Conservation (phyloP, 352 stramenopile genomes). For the Phytophthora gonapodyides region DNA sequence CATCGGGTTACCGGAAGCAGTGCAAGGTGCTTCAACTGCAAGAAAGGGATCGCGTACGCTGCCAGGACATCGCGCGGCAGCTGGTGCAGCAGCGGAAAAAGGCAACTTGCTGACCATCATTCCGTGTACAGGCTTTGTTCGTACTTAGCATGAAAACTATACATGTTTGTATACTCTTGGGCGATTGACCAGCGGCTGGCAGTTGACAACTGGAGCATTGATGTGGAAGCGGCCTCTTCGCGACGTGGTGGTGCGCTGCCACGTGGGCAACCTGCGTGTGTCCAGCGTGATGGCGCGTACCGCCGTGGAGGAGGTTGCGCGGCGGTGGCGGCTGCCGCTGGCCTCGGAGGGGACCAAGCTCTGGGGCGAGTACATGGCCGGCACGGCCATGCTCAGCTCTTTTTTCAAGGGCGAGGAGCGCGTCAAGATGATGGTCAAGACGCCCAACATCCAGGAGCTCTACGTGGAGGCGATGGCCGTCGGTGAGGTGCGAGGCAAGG, state of each 20-base stretch:
- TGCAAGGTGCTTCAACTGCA: constrained; percentile 65
- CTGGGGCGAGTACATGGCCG: constrained; percentile 90
- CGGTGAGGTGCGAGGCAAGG: constrained; percentile 80
- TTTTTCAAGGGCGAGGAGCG: constrained; percentile 90
- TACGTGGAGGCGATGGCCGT: constrained; percentile 82
- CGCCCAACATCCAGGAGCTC: constrained; percentile 68
- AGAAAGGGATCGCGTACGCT: constrained; percentile 64
- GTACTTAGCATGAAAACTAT: too few species aligned
- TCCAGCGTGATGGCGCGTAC: constrained; percentile 71
- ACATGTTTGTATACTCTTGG: background rate
- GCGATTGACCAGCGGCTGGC: constrained; percentile 12
- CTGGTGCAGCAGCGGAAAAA: constrained; percentile 62
- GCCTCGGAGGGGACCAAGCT: constrained; percentile 52
- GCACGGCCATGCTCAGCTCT: constrained; percentile 83
- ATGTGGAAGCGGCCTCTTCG: constrained; percentile 65
- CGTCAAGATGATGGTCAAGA: constrained; percentile 74
- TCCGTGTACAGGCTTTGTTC: background rate
- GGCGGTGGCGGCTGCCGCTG: constrained; percentile 58
- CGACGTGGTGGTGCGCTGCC: constrained; percentile 71
- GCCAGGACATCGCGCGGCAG: constrained; percentile 49
- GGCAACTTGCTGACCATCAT: constrained; percentile 34
- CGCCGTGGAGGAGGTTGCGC: constrained; percentile 55
- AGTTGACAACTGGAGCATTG: constrained; percentile 1
- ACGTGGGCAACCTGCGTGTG: constrained; percentile 85
- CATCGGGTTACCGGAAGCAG: constrained; percentile 38